phyloP scores from a whole-genome alignment of 352 stramenopile species.

The Phytophthora multivora region DNA sequence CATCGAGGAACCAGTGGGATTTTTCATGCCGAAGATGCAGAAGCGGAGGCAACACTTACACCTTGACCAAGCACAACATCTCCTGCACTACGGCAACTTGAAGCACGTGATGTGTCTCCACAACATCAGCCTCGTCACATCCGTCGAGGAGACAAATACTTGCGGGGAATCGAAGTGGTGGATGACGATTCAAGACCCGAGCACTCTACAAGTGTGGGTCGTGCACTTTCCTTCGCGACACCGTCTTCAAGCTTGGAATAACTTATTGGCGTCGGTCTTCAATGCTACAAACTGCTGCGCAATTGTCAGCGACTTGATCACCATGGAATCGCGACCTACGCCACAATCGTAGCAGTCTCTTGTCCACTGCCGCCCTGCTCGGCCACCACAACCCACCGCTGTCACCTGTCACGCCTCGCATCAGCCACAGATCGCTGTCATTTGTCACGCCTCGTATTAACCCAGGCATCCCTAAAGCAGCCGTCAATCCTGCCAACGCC shows the following conservation, averaged over 20 bases:
- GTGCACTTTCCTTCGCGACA: slow-evolving; percentile 56
- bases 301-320: slow-evolving; percentile 53
- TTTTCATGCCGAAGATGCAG: slow-evolving; percentile 52
- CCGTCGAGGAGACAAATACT: slow-evolving; percentile 49
- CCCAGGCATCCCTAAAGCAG: neutral
- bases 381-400: slow-evolving; percentile 2
- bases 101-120: slow-evolving; percentile 57
- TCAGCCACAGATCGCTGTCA: no score
- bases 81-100: slow-evolving; percentile 64
- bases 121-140: slow-evolving; percentile 65
- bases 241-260: slow-evolving; percentile 47
- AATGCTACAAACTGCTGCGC: slow-evolving; percentile 32
- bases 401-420: neutral
- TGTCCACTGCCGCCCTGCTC: neutral
- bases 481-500: neutral
- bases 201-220: slow-evolving; percentile 62
- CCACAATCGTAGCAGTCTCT: slow-evolving; percentile 1
- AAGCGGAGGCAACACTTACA: slow-evolving; percentile 48
- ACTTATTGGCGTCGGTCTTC: slow-evolving; percentile 46
- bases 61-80: slow-evolving; percentile 63
- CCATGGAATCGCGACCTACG: slow-evolving; percentile 7
- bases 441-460: neutral
- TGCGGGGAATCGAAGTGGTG: slow-evolving; percentile 46
- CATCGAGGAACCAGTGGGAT: slow-evolving; percentile 58
- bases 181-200: slow-evolving; percentile 71